A percentile compares a stretch with the other conserved stretches of the same genome.
Evolutionary conservation across 2,329 filamentous ascomycete species (phyloP).

Genomic region (Monilinia polystroma): DNA sequence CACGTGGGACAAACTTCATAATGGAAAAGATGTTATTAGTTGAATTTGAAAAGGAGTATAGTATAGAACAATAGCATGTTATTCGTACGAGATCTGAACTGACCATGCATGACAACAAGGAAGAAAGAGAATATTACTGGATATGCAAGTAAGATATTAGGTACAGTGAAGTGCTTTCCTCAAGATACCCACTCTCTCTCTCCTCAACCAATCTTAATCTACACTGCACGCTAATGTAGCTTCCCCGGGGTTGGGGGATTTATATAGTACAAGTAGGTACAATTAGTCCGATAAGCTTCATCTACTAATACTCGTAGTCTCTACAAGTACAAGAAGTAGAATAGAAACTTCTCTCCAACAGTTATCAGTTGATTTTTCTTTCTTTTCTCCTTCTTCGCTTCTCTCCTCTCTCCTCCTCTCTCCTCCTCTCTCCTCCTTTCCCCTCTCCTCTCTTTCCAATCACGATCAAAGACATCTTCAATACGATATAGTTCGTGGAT

Average conservation of each 20-base stretch:
- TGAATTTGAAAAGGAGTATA: too few species aligned
- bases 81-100: neutral
- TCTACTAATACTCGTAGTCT: neutral
- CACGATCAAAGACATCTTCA: neutral
- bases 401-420: neutral
- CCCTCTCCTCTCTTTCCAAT: neutral
- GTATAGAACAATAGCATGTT: too few species aligned
- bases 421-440: neutral
- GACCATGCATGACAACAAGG: neutral
- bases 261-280: too few species aligned
- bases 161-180: too few species aligned
- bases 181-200: too few species aligned
- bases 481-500: neutral
- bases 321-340: neutral
- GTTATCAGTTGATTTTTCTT: neutral
- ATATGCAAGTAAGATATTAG: constrained; percentile 13
- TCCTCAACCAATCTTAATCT: too few species aligned
- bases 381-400: neutral
- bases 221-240: neutral
- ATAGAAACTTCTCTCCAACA: neutral
- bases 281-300: constrained; percentile 4
- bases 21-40: too few species aligned
- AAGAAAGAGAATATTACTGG: neutral
- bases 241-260: neutral
- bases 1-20: too few species aligned